Evolutionary conservation across 2,329 filamentous ascomycete genomes (phyloP), one percentile per base, ranked within the genome.

Genomic region (Fusarium foetens): DNA sequence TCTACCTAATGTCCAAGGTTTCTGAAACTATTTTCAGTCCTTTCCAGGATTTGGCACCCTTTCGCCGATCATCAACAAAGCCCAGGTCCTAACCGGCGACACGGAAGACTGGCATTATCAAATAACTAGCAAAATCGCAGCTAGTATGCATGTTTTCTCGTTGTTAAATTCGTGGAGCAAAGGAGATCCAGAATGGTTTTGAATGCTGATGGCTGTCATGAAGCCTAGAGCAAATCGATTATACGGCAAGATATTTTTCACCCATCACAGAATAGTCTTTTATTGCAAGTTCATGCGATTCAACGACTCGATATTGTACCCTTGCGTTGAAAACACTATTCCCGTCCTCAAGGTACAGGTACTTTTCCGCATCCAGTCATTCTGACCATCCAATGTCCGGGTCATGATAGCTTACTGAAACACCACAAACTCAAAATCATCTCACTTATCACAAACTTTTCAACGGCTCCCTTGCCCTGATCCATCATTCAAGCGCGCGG

Each of bases 401-500:
- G 23, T 33, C 27, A 27, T 35, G 36, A 42, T 33, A 54, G 19
- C 46, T 55, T 53, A 52, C 35, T 60, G 46, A 35, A 60, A 43
- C 45, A 48, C 39, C 21, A 39, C 35, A 39, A 39, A 53, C 49
- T 39, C 35, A 39, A 53, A 38, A 27, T 45, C 45, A 31, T 25
- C 51, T 62, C 51, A 48, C 33, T 49, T 63, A 38, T 63, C 39
- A 60, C 38, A 31, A 52, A 58, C 8, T 42, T 51, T 29, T 41
- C 36, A 53, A 36, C 36, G 25, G 36, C 41, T 48, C 35, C 58
- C 41, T 17, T 49, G 12, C 19, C 27, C 33, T 13, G 33, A 29
- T 60, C 23, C 17, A 25, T 51, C n/a, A 58, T 60, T 53, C 60
- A 72, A 72, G 60, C 70, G 66, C 65, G 69, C 65, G 69, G 55